Base-by-base conservation (phyloP, 345 rosid genomes). In the Populus nigra region DNA sequence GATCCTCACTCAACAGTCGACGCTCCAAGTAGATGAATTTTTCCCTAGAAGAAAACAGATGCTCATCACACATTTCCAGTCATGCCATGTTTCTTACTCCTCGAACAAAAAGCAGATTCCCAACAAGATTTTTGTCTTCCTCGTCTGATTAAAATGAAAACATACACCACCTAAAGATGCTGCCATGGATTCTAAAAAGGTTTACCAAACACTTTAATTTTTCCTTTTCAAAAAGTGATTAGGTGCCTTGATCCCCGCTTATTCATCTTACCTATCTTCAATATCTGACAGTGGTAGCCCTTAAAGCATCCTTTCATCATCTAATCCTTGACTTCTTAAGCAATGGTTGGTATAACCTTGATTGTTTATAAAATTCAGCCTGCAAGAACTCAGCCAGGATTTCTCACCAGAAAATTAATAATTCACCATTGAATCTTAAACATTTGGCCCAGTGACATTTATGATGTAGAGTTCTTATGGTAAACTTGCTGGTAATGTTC, bases 1-100 rank as follows among this genome's bases (percentile, higher is more conserved):
- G 33, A 31, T 31, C 33, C 31, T 31, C 33, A 31, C 33, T 31
- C 35, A 33, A 33, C 35, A 33, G 35, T 39, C 41, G 10, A 39
- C 41, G 1, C 41, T 39, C 41, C 41, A 39, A 39, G 63, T 57
- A 6, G 66, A 62, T 62, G 13, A 62, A 0, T n/a, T 63, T 63
- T 13, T 27, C 16, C 31, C 5, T 3, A 31, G 15, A 65, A 29
- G 27, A 65, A 65, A 65, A 31, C 9, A 20, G 12, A 27, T 27
- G 33, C 83, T 73, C 71, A 80, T n/a, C 86, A 76, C 80, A 76
- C 12, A 11, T 59, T 43, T 22, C 61, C 63, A 16, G 41, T 18
- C 72, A 69, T 49, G 71, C 29, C 18, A 33, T 23, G 4, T n/a
- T 70, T 65, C 38, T 66, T 65, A 39, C 20, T 65, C 45, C 41